Evolutionary conservation across 2,329 filamentous ascomycete genomes (phyloP).

Genomic region (Fusarium duplospermum): DNA sequence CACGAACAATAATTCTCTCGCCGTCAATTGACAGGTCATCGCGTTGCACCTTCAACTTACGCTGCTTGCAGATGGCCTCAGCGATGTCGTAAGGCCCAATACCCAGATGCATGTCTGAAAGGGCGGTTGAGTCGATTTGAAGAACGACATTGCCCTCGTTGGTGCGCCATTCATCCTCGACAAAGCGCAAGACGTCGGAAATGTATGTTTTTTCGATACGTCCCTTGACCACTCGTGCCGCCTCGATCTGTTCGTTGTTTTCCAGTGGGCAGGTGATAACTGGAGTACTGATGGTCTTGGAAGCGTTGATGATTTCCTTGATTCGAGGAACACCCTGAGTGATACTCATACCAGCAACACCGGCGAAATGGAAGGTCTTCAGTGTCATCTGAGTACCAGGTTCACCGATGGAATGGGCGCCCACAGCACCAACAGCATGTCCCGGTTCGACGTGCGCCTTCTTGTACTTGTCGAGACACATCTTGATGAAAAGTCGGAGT

Average conservation of each 20-base stretch:
- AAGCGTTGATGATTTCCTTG: conserved; percentile 99
- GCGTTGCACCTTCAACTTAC: conserved; percentile 81
- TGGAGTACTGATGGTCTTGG: conserved; percentile 91
- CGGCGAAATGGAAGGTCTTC: conserved; percentile 99
- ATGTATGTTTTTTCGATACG: conserved; percentile 96
- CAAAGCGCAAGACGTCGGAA: conserved; percentile 80
- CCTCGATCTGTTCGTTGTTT: conserved; percentile 78
- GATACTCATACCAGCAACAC: conserved; percentile 99
- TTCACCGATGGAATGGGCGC: conserved; percentile 97
- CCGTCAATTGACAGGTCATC: conserved; percentile 71
- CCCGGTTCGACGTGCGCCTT: conserved; percentile 93
- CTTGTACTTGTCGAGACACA: conserved; percentile 91
- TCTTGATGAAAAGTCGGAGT: conserved; percentile 78
- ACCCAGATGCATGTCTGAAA: conserved; percentile 85
- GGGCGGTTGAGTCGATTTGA: conserved; percentile 81
- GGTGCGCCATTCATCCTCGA: conserved; percentile 90
- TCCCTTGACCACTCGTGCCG: conserved; percentile 90
- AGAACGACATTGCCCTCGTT: conserved; percentile 82
- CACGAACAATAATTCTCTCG: conserved; percentile 77
- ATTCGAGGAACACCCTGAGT: conserved; percentile 99
- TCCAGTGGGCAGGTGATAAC: conserved; percentile 89
- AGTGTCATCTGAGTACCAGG: conserved; percentile 99
- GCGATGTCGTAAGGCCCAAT: conserved; percentile 80
- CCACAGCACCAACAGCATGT: conserved; percentile 94
- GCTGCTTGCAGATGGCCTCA: conserved; percentile 80